These are phyloP conservation scores for Macadamia tetraphylla DNA, from an alignment of 164 flowering plant genomes.

Conservation along the genomic window DNA sequence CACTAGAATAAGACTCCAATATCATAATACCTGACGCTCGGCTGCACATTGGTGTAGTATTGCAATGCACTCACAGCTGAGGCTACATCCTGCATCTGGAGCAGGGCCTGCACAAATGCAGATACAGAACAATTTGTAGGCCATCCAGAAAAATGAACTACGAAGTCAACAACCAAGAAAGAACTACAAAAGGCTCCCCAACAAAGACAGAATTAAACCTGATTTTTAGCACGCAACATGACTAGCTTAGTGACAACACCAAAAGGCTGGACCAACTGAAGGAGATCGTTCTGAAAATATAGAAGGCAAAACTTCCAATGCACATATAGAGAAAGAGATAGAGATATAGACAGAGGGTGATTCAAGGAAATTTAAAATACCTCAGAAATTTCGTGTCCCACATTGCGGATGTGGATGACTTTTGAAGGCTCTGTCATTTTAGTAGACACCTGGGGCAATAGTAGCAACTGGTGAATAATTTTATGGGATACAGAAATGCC, in stretches of 20 bases:
- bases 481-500: background rate
- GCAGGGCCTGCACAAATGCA: constrained; percentile 60
- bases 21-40: constrained; percentile 60
- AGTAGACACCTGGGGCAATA: constrained; percentile 19
- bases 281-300: constrained; percentile 70
- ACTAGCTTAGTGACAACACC: constrained; percentile 86
- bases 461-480: background rate
- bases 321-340: background rate
- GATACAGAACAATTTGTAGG: constrained; percentile 1
- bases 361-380: constrained; percentile 24
- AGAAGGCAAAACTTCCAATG: background rate
- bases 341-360: too few species aligned
- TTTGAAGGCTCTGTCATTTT: constrained; percentile 93
- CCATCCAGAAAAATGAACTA: background rate
- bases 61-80: constrained; percentile 78
- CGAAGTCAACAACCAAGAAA: background rate
- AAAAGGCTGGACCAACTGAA: constrained; percentile 91
- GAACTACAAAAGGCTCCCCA: background rate
- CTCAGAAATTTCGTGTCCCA: constrained; percentile 96
- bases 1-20: background rate
- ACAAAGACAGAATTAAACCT: constrained; percentile 37
- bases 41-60: constrained; percentile 72
- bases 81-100: constrained; percentile 92
- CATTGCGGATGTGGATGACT: constrained; percentile 95
- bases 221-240: constrained; percentile 96